phyloP scores from a whole-genome alignment of 768 basidiomycete species.

The Hortiboletus flavorubellus region DNA sequence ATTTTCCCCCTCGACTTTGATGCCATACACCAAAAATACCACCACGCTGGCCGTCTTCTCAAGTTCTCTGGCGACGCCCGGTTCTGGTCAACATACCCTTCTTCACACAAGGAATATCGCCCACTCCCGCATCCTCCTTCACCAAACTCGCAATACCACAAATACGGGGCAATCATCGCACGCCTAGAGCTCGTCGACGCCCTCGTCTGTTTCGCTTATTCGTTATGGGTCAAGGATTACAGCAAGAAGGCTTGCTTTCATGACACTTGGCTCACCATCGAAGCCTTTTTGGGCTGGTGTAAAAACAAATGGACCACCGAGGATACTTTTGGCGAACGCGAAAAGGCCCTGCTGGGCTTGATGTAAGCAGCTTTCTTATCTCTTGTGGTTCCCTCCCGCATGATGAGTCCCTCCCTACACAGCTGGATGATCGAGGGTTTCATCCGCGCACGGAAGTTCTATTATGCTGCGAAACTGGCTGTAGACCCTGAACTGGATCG shows the following conservation, averaged over 20 bases:
- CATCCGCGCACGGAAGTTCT: constrained; percentile 54
- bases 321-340: constrained; percentile 43
- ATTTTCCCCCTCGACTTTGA: constrained; percentile 48
- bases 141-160: constrained; percentile 68
- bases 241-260: constrained; percentile 50
- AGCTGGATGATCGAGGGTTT: constrained; percentile 80
- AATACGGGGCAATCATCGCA: constrained; percentile 70
- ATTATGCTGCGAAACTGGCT: constrained; percentile 35
- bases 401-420: constrained; percentile 21
- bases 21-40: constrained; percentile 65
- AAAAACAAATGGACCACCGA: constrained; percentile 61
- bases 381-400: constrained; percentile 26
- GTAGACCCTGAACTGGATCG: constrained; percentile 35
- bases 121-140: constrained; percentile 62
- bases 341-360: constrained; percentile 67
- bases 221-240: constrained; percentile 77
- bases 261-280: constrained; percentile 66
- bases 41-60: constrained; percentile 64
- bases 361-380: constrained; percentile 53
- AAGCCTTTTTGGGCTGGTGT: constrained; percentile 68
- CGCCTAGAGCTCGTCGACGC: constrained; percentile 80
- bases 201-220: constrained; percentile 78
- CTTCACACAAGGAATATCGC: constrained; percentile 60
- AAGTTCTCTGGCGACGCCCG: constrained; percentile 84
- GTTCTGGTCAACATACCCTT: constrained; percentile 69